A percentile compares a stretch with the other conserved stretches of the same genome.
These are phyloP conservation scores for Eutrema yunnanense DNA, from an alignment of 345 rosid species.

Conservation along the genomic window DNA sequence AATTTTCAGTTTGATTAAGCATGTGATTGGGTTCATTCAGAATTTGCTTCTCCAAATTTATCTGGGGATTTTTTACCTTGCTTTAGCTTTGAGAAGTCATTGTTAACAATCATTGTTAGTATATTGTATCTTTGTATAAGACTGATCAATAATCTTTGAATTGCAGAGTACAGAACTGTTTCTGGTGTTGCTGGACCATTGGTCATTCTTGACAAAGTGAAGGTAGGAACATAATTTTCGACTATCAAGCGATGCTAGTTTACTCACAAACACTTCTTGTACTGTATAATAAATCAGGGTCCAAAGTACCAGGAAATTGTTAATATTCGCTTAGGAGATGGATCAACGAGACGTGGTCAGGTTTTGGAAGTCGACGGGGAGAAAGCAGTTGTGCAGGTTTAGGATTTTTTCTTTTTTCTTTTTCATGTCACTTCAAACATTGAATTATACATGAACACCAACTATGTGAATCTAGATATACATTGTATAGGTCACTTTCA, in stretches of 20 bases:
- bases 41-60: background rate
- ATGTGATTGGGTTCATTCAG: background rate
- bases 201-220: constrained; percentile 92
- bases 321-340: constrained; percentile 89
- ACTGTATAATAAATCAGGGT: constrained; percentile 40
- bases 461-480: background rate
- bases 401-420: background rate
- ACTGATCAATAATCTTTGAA: background rate
- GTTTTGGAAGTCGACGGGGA: constrained; percentile 98
- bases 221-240: constrained; percentile 39
- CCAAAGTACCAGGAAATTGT: constrained; percentile 98
- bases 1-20: background rate
- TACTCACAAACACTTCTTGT: background rate
- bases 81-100: background rate
- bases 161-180: constrained; percentile 89
- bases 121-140: background rate
- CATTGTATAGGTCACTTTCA: background rate
- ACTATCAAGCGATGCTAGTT: background rate
- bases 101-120: too few relatives aligned
- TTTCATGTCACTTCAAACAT: background rate
- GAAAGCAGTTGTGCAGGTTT: constrained; percentile 94
- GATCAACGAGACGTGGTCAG: constrained; percentile 91
- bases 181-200: constrained; percentile 98
- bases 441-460: background rate
- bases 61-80: background rate